Evolutionary conservation across 78 protist species (phyloP).

Genomic region (Dictyostelium citrinum): DNA sequence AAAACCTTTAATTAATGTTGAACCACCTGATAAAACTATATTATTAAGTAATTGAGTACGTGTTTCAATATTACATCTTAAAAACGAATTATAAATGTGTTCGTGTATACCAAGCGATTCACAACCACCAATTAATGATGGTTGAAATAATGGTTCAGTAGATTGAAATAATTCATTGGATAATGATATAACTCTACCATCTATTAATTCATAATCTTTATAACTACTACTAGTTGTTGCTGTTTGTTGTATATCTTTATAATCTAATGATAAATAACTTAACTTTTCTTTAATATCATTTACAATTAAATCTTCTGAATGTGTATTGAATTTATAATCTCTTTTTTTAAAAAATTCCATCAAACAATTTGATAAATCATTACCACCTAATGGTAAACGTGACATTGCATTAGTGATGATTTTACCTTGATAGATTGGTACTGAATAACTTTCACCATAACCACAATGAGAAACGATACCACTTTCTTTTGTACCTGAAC

Average conservation of each 20-base stretch:
- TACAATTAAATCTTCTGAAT: not conserved
- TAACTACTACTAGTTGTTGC: conserved; percentile 38
- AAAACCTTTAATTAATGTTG: not conserved
- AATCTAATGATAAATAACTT: not conserved
- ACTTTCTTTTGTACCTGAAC: conserved; percentile 88
- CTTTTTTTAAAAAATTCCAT: conserved; percentile 61
- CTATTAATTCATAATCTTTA: conserved; percentile 23
- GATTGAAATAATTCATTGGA: conserved; percentile 78
- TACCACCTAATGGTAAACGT: conserved; percentile 72
- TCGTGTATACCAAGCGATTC: conserved; percentile 78
- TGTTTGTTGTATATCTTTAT: not conserved
- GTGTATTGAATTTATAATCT: not conserved
- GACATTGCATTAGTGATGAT: conserved; percentile 77
- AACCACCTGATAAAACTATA: conserved; percentile 84
- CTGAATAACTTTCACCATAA: conserved; percentile 81
- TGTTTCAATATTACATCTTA: conserved; percentile 62
- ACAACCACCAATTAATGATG: conserved; percentile 87
- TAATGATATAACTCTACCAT: conserved; percentile 75
- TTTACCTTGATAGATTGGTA: conserved; percentile 91
- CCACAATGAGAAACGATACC: conserved; percentile 92
- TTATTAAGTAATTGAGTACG: conserved; percentile 41
- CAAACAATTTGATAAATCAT: conserved; percentile 87
- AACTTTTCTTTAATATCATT: conserved; percentile 88
- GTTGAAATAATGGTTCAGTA: conserved; percentile 91
- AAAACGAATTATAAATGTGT: conserved; percentile 48